Percentiles rank a stretch among this genome's conserved stretches.
Evolutionary conservation across 202 grass and related monocot species (phyloP).

Genomic region (Hordeum pubiflorum): DNA sequence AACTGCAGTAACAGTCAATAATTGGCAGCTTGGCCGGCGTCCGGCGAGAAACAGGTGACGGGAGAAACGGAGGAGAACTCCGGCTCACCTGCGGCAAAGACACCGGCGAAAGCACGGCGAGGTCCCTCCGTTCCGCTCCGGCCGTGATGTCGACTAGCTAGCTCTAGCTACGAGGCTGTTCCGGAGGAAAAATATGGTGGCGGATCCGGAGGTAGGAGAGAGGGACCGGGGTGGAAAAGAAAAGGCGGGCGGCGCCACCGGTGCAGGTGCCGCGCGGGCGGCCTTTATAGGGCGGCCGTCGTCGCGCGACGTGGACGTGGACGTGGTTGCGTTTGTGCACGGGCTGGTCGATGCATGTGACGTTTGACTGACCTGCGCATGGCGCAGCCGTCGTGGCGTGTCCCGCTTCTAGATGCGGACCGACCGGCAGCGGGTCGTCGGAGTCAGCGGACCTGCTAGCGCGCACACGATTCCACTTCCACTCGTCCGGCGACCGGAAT

Average conservation of each 20-base stretch:
- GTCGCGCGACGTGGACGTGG: neutral
- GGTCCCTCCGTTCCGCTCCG: neutral
- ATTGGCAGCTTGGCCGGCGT: too few species aligned
- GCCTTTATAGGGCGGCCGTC: constrained; percentile 25
- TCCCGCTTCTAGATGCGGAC: constrained; percentile 21
- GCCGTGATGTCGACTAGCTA: too few species aligned
- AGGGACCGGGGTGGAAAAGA: neutral
- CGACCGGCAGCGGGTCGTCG: neutral
- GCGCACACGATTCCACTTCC: neutral
- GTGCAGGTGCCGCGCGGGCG: neutral
- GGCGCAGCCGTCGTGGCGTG: neutral
- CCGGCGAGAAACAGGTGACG: neutral
- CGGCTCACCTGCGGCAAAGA: neutral
- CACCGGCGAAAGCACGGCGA: too few species aligned
- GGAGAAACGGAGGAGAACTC: neutral
- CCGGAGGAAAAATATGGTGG: too few species aligned
- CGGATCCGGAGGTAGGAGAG: neutral
- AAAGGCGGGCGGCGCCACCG: constrained; percentile 17
- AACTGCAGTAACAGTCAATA: neutral
- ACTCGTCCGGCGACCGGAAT: neutral
- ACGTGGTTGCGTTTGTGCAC: neutral
- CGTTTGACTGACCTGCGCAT: constrained; percentile 16
- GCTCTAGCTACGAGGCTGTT: too few species aligned
- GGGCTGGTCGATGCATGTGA: constrained; percentile 11
- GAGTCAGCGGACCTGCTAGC: neutral